Conservation (phyloP, 129 eudicot species). For the Centaurea solstitialis region DNA sequence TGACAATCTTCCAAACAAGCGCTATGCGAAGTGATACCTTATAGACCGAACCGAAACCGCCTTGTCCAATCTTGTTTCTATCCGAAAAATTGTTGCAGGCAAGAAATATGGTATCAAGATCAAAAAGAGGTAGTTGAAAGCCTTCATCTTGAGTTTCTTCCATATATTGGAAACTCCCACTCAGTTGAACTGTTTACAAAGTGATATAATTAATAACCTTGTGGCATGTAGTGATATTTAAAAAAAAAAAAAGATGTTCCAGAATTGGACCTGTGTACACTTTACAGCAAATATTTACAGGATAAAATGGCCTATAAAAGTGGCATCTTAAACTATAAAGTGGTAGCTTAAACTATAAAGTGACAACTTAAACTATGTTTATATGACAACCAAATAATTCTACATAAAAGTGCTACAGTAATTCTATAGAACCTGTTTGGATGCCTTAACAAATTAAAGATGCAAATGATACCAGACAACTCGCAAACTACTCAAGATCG, state of each 20-base stretch:
- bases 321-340: too few relatives aligned
- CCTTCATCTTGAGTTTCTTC: slow-evolving; percentile 34
- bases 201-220: background rate
- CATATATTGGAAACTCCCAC: slow-evolving; percentile 27
- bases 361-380: background rate
- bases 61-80: slow-evolving; percentile 60
- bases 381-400: too few relatives aligned
- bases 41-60: slow-evolving; percentile 68
- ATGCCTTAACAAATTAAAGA: too few relatives aligned
- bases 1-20: background rate
- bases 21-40: slow-evolving; percentile 37
- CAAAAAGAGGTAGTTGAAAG: slow-evolving; percentile 33
- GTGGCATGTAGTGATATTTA: background rate
- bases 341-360: background rate
- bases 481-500: too few relatives aligned
- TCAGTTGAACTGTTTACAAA: slow-evolving; percentile 22
- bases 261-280: background rate
- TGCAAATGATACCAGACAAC: too few relatives aligned
- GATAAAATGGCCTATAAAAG: too few relatives aligned
- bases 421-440: too few relatives aligned
- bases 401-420: too few relatives aligned
- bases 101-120: slow-evolving; percentile 39
- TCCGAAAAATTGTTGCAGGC: slow-evolving; percentile 53
- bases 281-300: background rate
- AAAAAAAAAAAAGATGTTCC: background rate